Conservation (phyloP, 345 rosid species). For the Brassica incana region DNA sequence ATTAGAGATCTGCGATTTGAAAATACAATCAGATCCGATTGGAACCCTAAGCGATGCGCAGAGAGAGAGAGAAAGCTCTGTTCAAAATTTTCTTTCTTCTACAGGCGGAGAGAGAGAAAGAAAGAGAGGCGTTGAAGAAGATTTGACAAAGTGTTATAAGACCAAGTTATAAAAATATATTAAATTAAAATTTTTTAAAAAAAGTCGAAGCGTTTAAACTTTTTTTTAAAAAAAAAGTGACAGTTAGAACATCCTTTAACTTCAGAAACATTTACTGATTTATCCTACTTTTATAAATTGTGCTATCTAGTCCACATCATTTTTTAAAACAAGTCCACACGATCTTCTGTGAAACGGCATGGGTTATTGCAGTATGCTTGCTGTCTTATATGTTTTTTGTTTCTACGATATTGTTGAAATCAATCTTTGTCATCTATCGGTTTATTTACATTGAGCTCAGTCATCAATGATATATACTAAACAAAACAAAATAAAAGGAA, state of each 20-base stretch:
- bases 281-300: neutral
- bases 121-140: constrained; percentile 19
- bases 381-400: neutral
- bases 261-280: constrained; percentile 14
- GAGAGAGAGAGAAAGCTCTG: neutral
- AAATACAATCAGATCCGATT: constrained; percentile 37
- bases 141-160: constrained; percentile 31
- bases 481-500: neutral
- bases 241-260: constrained; percentile 18
- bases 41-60: constrained; percentile 25
- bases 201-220: neutral
- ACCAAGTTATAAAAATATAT: neutral
- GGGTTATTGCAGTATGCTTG: neutral
- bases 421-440: neutral
- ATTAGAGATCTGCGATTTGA: constrained; percentile 41
- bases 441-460: neutral
- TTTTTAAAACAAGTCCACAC: constrained; percentile 3
- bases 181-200: neutral
- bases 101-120: constrained; percentile 20
- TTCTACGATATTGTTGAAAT: constrained; percentile 9
- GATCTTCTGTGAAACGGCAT: constrained; percentile 17
- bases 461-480: neutral
- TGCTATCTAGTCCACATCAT: neutral
- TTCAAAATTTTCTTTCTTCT: constrained; percentile 14
- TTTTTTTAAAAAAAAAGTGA: constrained; percentile 4